Percentiles rank a stretch among this genome's conserved stretches.
phyloP scores from a whole-genome alignment of 768 basidiomycete species.

The Leccinum obscurum region DNA sequence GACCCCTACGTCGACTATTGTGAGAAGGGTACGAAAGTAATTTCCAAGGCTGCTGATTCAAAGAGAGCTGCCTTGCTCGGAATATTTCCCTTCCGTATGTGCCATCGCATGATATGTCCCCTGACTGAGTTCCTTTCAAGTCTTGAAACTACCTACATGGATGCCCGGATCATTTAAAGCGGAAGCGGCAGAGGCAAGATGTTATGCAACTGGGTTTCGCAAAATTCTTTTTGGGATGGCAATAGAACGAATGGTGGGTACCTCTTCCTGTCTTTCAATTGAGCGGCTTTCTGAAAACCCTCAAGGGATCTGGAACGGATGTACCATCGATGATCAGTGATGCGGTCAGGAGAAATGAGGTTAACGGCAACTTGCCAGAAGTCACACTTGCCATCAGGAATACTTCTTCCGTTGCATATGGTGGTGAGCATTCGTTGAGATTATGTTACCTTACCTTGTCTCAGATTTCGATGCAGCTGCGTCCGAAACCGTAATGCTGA shows the following conservation, averaged over 20 bases:
- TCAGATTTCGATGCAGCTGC: conserved; percentile 21
- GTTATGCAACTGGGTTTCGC: conserved; percentile 21
- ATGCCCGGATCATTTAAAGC: conserved; percentile 25
- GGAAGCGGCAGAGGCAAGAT: conserved; percentile 17
- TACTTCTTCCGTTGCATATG: conserved; percentile 26
- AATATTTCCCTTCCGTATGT: conserved; percentile 31
- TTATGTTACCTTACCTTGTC: neutral
- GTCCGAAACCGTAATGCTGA: conserved; percentile 25
- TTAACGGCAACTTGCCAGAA: conserved; percentile 19
- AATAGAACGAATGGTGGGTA: conserved; percentile 22
- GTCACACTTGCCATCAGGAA: conserved; percentile 21
- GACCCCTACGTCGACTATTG: conserved; percentile 26
- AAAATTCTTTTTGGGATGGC: conserved; percentile 24
- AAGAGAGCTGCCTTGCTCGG: conserved; percentile 24
- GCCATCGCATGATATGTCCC: neutral
- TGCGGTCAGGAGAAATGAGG: conserved; percentile 21
- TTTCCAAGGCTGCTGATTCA: conserved; percentile 17
- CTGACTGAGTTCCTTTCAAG: conserved; percentile 12
- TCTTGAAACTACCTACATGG: conserved; percentile 28
- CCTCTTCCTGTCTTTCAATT: neutral
- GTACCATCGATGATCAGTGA: conserved; percentile 24
- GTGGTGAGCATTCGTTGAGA: conserved; percentile 12
- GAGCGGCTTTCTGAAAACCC: neutral
- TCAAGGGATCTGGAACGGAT: conserved; percentile 18
- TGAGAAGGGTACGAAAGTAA: conserved; percentile 15